Conservation (phyloP, 2,329 filamentous ascomycete species). For the Nemania sp. region DNA sequence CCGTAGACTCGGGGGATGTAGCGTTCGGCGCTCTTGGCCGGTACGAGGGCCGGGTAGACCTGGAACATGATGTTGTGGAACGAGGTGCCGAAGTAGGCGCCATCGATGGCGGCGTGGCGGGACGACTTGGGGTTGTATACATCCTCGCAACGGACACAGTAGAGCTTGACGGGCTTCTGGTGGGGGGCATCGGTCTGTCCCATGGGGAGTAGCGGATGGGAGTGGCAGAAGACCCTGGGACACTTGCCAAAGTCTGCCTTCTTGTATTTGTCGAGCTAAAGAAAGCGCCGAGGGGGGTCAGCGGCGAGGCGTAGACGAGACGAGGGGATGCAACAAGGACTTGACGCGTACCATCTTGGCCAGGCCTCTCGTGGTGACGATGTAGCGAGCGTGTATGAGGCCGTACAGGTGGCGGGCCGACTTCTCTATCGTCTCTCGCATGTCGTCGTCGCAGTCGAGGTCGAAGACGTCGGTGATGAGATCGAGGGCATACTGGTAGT, state of each 20-base stretch:
- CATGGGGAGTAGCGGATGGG: conserved; percentile 91
- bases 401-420: conserved; percentile 95
- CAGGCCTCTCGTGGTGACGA: conserved; percentile 91
- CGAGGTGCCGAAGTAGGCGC: conserved; percentile 95
- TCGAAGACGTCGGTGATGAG: conserved; percentile 98
- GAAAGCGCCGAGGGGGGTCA: conserved; percentile 15
- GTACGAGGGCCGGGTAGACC: conserved; percentile 89
- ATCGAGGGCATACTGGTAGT: conserved; percentile 98
- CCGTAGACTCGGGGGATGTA: conserved; percentile 93
- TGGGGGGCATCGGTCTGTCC: conserved; percentile 89
- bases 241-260: conserved; percentile 98
- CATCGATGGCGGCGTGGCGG: conserved; percentile 92
- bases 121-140: conserved; percentile 98
- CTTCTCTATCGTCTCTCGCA: conserved; percentile 97
- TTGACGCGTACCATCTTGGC: conserved; percentile 81
- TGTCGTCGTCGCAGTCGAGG: conserved; percentile 97
- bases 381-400: conserved; percentile 92
- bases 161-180: conserved; percentile 90
- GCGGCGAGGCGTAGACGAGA: background rate
- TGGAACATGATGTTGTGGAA: conserved; percentile 99
- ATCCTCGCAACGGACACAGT: conserved; percentile 96
- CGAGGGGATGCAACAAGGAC: background rate
- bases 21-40: conserved; percentile 80
- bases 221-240: conserved; percentile 92
- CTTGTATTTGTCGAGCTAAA: conserved; percentile 96